Base-by-base conservation (phyloP, 2,329 filamentous ascomycete species). In the Cladosporium sp. region DNA sequence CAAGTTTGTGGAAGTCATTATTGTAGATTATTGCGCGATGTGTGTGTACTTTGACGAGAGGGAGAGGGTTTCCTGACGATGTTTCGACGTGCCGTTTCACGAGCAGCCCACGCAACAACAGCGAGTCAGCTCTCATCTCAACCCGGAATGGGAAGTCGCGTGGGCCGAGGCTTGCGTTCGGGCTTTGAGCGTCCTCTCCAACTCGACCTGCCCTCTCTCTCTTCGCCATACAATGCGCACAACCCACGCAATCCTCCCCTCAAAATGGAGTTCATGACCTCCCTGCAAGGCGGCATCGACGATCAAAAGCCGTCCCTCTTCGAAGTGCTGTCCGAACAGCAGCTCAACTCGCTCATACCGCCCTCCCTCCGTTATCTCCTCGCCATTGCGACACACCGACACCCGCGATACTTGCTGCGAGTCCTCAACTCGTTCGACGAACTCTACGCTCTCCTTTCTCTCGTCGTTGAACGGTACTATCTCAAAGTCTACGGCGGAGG, bases 391-490 rank as follows among this genome's bases (percentile, higher is more conserved):
- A 96, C 93, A n/a, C 91, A 96, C 62, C 86, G 92, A 52, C 85
- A 96, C 65, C 93, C 93, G 19, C 89, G 93, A 52, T 95, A 97
- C 69, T 83, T 99, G n/a, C 83, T 99, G 47, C 89, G 88, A 36
- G 79, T 90, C 56, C 84, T 97, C 62, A 99, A 99, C 75, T 93
- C 88, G 37, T 99, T 95, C 76, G 93, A 99, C 72, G 93, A 99
- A 74, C 78, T 95, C 51, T 96, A 97, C 75, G 91, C 91, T 11
- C 76, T 95, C 2, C 73, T 86, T 50, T 91, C 89, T 72, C 82
- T 97, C 55, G 68, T 90, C 30, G 83, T 99, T 50, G 93, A 99
- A 80, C 87, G 90, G 44, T 88, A 99, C 74, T 99, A 95, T 71
- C 83, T 99, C 32, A 81, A 79, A 59, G 91, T 86, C 45, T 90